These are phyloP conservation scores for Xylariomycetidae sp. DNA, from an alignment of 2,329 filamentous ascomycete genomes.

Conservation along the genomic window DNA sequence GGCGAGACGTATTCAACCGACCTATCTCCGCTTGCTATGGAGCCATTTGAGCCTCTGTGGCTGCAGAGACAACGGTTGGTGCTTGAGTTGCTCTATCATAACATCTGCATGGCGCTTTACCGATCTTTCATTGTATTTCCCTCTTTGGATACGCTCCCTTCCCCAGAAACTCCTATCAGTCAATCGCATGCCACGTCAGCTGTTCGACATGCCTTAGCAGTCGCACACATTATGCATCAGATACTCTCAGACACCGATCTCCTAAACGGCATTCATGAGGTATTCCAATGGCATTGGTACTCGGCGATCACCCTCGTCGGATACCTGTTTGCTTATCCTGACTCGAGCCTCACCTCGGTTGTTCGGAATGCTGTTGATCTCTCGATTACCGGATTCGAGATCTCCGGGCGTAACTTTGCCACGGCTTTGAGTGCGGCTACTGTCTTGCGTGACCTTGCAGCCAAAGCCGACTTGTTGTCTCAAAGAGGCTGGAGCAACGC, in stretches of 20 bases:
- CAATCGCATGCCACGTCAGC: too few relatives aligned
- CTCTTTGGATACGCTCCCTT: not conserved
- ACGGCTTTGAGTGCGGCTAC: conserved; percentile 14
- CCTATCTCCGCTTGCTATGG: conserved; percentile 23
- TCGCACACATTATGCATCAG: conserved; percentile 35
- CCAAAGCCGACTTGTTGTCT: conserved; percentile 19
- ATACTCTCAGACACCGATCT: conserved; percentile 26
- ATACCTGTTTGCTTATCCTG: conserved; percentile 18
- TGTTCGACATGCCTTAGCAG: conserved; percentile 32
- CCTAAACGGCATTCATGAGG: conserved; percentile 32
- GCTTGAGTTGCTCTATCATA: conserved; percentile 35
- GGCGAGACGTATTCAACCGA: conserved; percentile 28
- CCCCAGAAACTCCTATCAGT: not conserved
- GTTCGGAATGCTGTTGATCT: conserved; percentile 16
- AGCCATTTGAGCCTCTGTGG: conserved; percentile 32
- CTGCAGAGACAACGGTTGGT: conserved; percentile 35
- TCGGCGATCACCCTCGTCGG: conserved; percentile 22
- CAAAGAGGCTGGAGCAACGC: too few relatives aligned
- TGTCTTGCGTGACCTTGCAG: conserved; percentile 17
- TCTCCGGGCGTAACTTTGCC: conserved; percentile 17
- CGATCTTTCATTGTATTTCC: conserved; percentile 34
- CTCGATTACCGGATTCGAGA: conserved; percentile 16
- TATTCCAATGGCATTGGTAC: conserved; percentile 40
- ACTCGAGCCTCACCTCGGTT: conserved; percentile 6
- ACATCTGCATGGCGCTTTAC: conserved; percentile 29